Evolutionary conservation across 768 basidiomycete species (phyloP).

Genomic region (Bullera alba): DNA sequence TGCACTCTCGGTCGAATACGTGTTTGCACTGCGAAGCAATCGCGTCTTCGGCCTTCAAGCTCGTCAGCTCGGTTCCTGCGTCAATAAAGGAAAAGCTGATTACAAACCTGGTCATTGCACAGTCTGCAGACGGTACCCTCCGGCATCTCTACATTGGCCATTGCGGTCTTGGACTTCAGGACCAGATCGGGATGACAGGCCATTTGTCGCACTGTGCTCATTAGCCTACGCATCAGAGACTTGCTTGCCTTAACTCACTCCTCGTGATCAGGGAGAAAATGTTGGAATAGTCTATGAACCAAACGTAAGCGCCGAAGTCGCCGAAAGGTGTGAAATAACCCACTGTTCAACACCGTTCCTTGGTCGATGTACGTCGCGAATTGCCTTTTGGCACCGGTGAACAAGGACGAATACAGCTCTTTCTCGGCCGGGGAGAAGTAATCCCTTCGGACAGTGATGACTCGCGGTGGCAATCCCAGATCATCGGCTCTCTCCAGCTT

Average conservation of each 20-base stretch:
- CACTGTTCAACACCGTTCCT: constrained; percentile 88
- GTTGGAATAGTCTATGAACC: constrained; percentile 44
- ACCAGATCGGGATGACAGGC: constrained; percentile 74
- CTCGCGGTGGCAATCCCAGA: constrained; percentile 86
- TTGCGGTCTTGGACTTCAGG: constrained; percentile 72
- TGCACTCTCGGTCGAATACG: constrained; percentile 92
- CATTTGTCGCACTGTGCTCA: constrained; percentile 45
- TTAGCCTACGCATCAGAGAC: constrained; percentile 1
- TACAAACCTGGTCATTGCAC: constrained; percentile 82
- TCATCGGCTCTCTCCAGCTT: constrained; percentile 94
- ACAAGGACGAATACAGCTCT: constrained; percentile 83
- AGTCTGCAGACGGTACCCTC: constrained; percentile 85
- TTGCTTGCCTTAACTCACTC: constrained; percentile 52
- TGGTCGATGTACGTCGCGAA: constrained; percentile 83
- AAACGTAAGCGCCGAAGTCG: not conserved
- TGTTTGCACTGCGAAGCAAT: constrained; percentile 89
- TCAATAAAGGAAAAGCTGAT: no score
- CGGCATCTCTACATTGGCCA: constrained; percentile 50
- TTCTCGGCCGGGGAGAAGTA: constrained; percentile 96
- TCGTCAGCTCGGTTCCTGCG: no score
- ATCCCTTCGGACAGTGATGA: constrained; percentile 77
- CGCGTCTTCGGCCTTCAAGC: constrained; percentile 70
- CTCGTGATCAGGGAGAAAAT: constrained; percentile 66
- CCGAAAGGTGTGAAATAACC: constrained; percentile 39
- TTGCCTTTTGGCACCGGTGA: constrained; percentile 84